phyloP scores from a whole-genome alignment of 495 filamentous ascomycete species.

The Xylaria acuta region DNA sequence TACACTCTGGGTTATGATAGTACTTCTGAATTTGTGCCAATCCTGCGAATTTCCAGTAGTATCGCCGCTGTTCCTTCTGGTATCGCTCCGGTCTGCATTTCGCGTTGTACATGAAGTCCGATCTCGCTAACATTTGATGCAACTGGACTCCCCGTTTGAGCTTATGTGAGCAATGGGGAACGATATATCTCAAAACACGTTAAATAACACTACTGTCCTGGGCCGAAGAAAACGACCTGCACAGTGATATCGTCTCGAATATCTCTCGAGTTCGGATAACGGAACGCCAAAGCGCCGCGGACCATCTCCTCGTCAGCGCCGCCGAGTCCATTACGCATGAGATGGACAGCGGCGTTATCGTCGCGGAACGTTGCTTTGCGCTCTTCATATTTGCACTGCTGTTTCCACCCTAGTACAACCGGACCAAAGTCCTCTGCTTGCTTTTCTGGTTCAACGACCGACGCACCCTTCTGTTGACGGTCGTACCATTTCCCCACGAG shows the following conservation, averaged over 20 bases:
- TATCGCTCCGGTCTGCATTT: neutral
- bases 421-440: constrained; percentile 26
- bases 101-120: neutral
- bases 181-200: neutral
- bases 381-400: constrained; percentile 35
- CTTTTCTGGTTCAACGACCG: constrained; percentile 27
- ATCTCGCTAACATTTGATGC: neutral
- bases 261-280: constrained; percentile 54
- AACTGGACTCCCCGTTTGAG: neutral
- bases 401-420: constrained; percentile 33
- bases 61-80: neutral
- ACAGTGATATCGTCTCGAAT: constrained; percentile 67
- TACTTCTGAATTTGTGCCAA: neutral
- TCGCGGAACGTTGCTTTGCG: constrained; percentile 52
- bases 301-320: constrained; percentile 64
- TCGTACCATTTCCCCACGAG: constrained; percentile 64
- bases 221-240: constrained; percentile 66
- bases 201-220: neutral
- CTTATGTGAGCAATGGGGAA: neutral
- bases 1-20: neutral
- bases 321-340: constrained; percentile 67
- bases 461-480: constrained; percentile 29
- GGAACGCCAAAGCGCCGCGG: constrained; percentile 56
- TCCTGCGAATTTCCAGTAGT: too few species aligned
- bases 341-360: constrained; percentile 67